phyloP scores from a whole-genome alignment of 163 green algal genomes.

The Chlamydomonas reinhardtii region DNA sequence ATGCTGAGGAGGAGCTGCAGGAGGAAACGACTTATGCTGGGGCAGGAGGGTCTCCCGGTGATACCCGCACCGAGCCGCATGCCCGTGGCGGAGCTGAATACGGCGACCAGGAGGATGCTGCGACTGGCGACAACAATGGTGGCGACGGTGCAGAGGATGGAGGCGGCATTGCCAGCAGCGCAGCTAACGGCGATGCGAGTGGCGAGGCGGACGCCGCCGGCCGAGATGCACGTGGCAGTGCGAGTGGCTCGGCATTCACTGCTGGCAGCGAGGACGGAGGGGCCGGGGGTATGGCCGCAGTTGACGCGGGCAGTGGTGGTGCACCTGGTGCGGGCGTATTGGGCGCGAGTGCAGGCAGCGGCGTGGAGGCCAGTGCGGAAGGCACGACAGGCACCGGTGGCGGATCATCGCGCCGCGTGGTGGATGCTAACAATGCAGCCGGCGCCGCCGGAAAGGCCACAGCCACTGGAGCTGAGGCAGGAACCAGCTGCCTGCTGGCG shows the following conservation, averaged over 20 bases:
- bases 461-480: background rate
- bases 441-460: background rate
- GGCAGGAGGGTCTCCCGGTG: background rate
- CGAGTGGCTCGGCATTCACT: background rate
- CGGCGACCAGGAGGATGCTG: background rate
- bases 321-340: too few relatives aligned
- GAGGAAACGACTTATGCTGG: background rate
- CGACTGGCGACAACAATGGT: background rate
- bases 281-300: background rate
- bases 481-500: too few relatives aligned
- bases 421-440: background rate
- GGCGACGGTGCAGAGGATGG: background rate
- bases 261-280: background rate
- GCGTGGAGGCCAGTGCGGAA: too few relatives aligned
- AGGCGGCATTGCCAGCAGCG: background rate
- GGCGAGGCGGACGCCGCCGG: background rate
- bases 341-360: too few relatives aligned
- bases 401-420: too few relatives aligned
- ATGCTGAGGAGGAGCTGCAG: background rate
- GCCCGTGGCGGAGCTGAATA: background rate
- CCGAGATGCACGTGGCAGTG: background rate
- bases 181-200: background rate
- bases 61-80: background rate
- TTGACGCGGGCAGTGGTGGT: too few relatives aligned
- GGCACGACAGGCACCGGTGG: too few relatives aligned